These are phyloP conservation scores for Ceratobasidium sp. DNA, from an alignment of 1,284 basidiomycete species.

Conservation along the genomic window DNA sequence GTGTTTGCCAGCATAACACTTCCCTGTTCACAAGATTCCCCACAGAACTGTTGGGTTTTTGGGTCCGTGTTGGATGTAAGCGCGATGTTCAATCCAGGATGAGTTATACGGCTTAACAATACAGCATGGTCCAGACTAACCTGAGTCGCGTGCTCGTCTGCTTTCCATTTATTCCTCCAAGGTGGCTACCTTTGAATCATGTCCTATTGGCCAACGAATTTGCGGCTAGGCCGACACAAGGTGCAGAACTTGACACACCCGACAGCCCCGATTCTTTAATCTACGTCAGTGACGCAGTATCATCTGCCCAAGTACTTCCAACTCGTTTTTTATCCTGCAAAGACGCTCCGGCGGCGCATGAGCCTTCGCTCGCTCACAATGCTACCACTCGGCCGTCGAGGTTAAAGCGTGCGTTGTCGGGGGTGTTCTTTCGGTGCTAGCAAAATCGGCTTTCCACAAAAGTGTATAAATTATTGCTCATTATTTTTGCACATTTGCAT, in stretches of 20 bases:
- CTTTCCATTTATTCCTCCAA: not conserved
- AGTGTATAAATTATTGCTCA: not conserved
- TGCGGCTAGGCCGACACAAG: not conserved
- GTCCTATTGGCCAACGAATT: not conserved
- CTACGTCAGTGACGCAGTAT: conserved; percentile 18
- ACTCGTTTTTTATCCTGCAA: not conserved
- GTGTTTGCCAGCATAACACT: conserved; percentile 5
- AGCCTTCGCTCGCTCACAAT: too few species aligned
- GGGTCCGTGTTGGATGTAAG: conserved; percentile 13
- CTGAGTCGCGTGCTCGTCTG: not conserved
- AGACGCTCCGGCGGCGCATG: not conserved
- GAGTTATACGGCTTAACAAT: not conserved
- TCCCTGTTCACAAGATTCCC: not conserved
- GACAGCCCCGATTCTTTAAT: not conserved
- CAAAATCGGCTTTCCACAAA: not conserved
- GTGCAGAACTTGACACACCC: not conserved
- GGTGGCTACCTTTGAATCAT: not conserved
- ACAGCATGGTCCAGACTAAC: not conserved
- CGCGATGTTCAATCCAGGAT: not conserved
- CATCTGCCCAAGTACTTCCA: too few species aligned
- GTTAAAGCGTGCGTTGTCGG: not conserved
- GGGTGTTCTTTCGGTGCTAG: not conserved
- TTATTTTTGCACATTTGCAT: too few species aligned
- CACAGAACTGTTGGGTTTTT: conserved; percentile 11
- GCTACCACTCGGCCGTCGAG: not conserved